Evolutionary conservation across 176 grass and related monocot species (phyloP).

Genomic region (Cenchrus fungigraminus): DNA sequence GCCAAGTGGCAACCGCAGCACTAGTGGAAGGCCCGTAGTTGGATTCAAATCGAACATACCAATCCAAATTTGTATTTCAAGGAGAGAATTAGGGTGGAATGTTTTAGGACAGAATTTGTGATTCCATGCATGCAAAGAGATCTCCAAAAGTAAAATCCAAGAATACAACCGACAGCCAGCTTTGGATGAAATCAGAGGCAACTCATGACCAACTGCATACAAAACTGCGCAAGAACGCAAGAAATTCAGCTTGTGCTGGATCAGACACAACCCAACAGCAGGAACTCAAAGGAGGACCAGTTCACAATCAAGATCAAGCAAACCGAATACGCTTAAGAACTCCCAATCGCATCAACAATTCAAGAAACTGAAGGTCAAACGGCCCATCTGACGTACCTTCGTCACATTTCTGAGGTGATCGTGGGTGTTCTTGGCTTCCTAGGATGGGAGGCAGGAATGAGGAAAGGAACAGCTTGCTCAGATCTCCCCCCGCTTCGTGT

Average conservation of each 20-base stretch:
- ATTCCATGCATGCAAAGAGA: neutral
- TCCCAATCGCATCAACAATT: neutral
- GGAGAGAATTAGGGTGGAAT: neutral
- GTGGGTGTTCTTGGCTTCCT: neutral
- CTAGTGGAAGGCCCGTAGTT: neutral
- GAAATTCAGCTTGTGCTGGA: conserved; percentile 2
- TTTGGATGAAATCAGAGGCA: neutral
- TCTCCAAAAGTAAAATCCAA: neutral
- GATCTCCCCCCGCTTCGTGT: conserved; percentile 23
- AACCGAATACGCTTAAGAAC: conserved; percentile 26
- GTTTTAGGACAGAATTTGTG: neutral
- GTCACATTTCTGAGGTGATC: conserved; percentile 13
- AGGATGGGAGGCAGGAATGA: conserved; percentile 9
- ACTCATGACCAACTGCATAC: neutral
- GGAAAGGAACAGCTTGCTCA: conserved; percentile 41
- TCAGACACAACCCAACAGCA: neutral
- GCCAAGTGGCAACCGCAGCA: neutral
- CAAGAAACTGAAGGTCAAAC: conserved; percentile 12
- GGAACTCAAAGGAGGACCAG: conserved; percentile 14
- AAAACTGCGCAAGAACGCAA: neutral
- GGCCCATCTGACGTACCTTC: conserved; percentile 25
- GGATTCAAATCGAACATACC: neutral
- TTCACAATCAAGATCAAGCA: conserved; percentile 21
- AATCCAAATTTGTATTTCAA: neutral
- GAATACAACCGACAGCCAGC: neutral